Evolutionary conservation across 1,139 yeast genomes (phyloP).

Genomic region (Suhomyces bolitotheri): DNA sequence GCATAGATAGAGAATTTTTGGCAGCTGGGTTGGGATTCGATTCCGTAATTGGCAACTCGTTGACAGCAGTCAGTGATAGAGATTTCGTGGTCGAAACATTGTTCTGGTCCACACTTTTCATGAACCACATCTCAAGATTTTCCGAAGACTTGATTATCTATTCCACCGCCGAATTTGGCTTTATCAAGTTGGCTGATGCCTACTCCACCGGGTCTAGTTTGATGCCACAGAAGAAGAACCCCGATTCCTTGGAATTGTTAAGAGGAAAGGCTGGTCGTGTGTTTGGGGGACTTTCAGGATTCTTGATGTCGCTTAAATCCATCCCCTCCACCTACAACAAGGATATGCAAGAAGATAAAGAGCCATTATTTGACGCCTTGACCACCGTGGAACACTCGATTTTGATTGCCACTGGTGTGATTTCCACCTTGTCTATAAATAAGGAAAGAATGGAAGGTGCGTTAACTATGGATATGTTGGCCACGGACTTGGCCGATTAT

Average conservation of each 20-base stretch:
- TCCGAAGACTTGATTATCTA: slow-evolving; percentile 94
- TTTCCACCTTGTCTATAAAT: slow-evolving; percentile 77
- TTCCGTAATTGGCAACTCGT: slow-evolving; percentile 89
- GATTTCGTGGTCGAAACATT: slow-evolving; percentile 96
- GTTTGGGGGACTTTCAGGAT: slow-evolving; percentile 92
- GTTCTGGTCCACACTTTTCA: slow-evolving; percentile 94
- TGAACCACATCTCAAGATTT: slow-evolving; percentile 92
- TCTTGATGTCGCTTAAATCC: slow-evolving; percentile 92
- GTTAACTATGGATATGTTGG: slow-evolving; percentile 97
- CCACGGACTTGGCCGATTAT: slow-evolving; percentile 97
- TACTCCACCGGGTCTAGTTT: slow-evolving; percentile 97
- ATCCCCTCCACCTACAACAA: slow-evolving; percentile 97
- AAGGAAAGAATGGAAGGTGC: slow-evolving; percentile 79
- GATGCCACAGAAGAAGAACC: slow-evolving; percentile 99
- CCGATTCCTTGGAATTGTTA: slow-evolving; percentile 89
- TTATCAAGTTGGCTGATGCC: slow-evolving; percentile 90
- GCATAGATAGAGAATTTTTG: slow-evolving; percentile 88
- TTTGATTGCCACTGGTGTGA: slow-evolving; percentile 92
- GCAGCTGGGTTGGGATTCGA: slow-evolving; percentile 77
- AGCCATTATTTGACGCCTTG: slow-evolving; percentile 89
- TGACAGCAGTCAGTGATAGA: slow-evolving; percentile 94
- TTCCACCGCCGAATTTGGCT: slow-evolving; percentile 97
- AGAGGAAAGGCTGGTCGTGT: slow-evolving; percentile 98
- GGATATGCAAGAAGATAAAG: slow-evolving; percentile 99
- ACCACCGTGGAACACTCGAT: slow-evolving; percentile 91